phyloP scores from a whole-genome alignment of 1,284 basidiomycete species.

The Athelia psychrophila region DNA sequence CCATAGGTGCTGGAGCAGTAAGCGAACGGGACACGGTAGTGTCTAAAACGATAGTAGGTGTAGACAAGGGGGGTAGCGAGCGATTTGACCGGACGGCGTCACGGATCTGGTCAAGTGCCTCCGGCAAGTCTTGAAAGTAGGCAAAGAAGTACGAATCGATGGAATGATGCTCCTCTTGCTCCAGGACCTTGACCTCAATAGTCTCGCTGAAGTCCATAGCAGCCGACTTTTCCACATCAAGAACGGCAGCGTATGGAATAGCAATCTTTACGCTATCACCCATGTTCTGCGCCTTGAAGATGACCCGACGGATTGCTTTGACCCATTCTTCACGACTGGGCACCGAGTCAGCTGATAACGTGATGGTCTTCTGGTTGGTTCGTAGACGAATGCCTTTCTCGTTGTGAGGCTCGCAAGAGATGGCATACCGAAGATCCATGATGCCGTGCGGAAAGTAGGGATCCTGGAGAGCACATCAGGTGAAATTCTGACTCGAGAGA shows the following conservation, averaged over 20 bases:
- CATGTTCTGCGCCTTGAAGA: slow-evolving; percentile 94
- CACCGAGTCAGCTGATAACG: slow-evolving; percentile 75
- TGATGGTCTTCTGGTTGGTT: slow-evolving; percentile 76
- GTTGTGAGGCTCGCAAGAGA: slow-evolving; percentile 76
- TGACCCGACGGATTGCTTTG: slow-evolving; percentile 86
- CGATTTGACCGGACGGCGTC: slow-evolving; percentile 64
- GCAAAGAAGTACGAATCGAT: slow-evolving; percentile 93
- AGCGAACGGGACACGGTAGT: slow-evolving; percentile 53
- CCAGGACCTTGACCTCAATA: slow-evolving; percentile 88
- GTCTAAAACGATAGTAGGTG: slow-evolving; percentile 55
- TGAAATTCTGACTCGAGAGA: slow-evolving; percentile 7
- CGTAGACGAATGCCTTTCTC: slow-evolving; percentile 78
- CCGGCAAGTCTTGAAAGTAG: slow-evolving; percentile 81
- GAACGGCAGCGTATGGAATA: slow-evolving; percentile 87
- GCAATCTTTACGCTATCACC: slow-evolving; percentile 97
- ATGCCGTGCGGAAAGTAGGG: slow-evolving; percentile 97
- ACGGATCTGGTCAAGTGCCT: slow-evolving; percentile 77
- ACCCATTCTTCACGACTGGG: slow-evolving; percentile 91
- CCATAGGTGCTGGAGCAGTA: slow-evolving; percentile 25
- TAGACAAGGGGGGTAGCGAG: slow-evolving; percentile 32
- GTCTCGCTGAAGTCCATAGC: slow-evolving; percentile 95
- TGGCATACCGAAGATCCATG: slow-evolving; percentile 89
- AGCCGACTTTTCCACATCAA: slow-evolving; percentile 85
- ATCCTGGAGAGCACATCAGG: slow-evolving; percentile 48
- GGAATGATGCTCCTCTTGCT: slow-evolving; percentile 74